A percentile compares a stretch with the other conserved stretches of the same genome.
Evolutionary conservation across 83 land plant genomes (phyloP).

Genomic region (Isoetes engelmannii): DNA sequence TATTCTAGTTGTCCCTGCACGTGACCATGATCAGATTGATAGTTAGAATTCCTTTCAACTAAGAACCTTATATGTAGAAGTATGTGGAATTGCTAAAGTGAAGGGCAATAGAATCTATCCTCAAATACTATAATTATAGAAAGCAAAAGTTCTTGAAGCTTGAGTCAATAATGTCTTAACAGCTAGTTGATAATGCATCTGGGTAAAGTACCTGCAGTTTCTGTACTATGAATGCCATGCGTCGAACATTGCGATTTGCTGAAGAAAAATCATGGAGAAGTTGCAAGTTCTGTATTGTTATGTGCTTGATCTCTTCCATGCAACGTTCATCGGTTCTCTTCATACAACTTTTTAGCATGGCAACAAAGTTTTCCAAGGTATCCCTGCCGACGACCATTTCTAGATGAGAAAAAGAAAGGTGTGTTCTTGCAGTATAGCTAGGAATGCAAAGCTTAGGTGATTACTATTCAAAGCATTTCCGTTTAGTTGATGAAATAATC

Average conservation of each 20-base stretch:
- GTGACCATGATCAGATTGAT: background rate
- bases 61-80: no score
- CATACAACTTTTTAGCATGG: slow-evolving; percentile 10
- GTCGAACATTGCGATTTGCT: slow-evolving; percentile 20
- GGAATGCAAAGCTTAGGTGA: no score
- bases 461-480: background rate
- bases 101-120: background rate
- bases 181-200: no score
- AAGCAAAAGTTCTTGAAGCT: background rate
- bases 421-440: background rate
- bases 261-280: slow-evolving; percentile 21
- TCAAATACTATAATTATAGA: background rate
- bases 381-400: slow-evolving; percentile 4
- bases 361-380: slow-evolving; percentile 19
- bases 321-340: slow-evolving; percentile 15
- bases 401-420: background rate
- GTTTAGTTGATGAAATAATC: no score
- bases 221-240: slow-evolving; percentile 20
- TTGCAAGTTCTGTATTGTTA: slow-evolving; percentile 15
- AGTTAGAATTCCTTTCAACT: background rate
- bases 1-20: slow-evolving; percentile 5
- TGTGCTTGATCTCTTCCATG: slow-evolving; percentile 7
- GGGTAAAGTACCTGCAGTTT: slow-evolving; percentile 17
- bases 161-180: no score
- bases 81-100: no score